These are phyloP conservation scores for Lodderomyces orthopsilosis DNA, from an alignment of 1,139 yeast species.

Conservation along the genomic window DNA sequence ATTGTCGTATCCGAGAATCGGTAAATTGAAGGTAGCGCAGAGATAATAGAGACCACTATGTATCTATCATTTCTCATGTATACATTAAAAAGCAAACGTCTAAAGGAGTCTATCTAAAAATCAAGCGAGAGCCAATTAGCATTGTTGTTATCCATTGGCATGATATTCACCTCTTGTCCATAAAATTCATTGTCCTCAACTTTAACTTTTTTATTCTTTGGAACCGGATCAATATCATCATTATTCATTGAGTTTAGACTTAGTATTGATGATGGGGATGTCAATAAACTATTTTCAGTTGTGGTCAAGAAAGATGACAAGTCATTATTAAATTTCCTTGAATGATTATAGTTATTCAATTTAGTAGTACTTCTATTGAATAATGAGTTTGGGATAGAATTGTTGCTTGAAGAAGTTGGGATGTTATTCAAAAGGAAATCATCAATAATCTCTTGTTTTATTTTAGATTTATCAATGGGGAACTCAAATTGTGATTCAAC, in stretches of 20 bases:
- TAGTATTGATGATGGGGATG: constrained; percentile 36
- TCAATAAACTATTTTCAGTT: constrained; percentile 20
- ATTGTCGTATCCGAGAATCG: constrained; percentile 1
- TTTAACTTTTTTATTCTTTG: constrained; percentile 4
- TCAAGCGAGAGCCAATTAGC: neutral
- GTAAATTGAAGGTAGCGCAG: neutral
- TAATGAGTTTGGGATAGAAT: neutral
- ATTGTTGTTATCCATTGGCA: constrained; percentile 1
- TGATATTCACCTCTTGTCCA: constrained; percentile 3
- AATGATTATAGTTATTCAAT: neutral
- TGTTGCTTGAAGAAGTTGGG: constrained; percentile 16
- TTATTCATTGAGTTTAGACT: constrained; percentile 30
- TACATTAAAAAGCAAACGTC: no score
- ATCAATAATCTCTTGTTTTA: constrained; percentile 43
- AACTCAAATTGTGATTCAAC: constrained; percentile 5
- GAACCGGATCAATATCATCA: constrained; percentile 15
- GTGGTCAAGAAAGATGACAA: constrained; percentile 9
- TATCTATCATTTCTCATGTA: no score
- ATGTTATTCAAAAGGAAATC: constrained; percentile 40
- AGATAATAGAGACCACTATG: no score
- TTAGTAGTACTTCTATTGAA: constrained; percentile 3
- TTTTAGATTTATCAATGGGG: constrained; percentile 24
- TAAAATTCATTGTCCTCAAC: constrained; percentile 8
- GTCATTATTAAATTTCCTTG: constrained; percentile 2
- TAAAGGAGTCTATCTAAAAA: neutral